Percentiles rank a stretch among this genome's conserved stretches.
Conservation (phyloP, 2,329 filamentous ascomycete species). For the Colletotrichum destructivum region DNA sequence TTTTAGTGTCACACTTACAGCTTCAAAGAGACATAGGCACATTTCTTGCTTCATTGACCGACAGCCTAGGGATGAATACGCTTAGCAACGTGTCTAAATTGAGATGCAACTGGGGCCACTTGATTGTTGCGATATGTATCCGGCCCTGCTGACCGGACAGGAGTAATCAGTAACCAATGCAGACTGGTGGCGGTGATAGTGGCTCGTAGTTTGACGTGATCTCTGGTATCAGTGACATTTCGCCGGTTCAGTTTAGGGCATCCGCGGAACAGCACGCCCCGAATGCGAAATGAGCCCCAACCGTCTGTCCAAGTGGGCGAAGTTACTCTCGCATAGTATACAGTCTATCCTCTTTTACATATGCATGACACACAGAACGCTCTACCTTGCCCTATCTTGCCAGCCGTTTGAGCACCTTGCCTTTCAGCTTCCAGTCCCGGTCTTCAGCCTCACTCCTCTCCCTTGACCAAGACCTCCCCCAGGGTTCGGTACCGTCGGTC, state of each 20-base stretch:
- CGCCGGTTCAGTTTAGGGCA: not conserved
- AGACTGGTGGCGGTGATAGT: not conserved
- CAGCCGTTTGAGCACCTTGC: not conserved
- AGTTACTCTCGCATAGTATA: slow-evolving; percentile 15
- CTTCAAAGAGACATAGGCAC: not conserved
- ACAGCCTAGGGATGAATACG: not conserved
- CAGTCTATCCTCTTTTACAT: slow-evolving; percentile 32
- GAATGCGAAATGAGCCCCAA: not conserved
- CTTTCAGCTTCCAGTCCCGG: not conserved
- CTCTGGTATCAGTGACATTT: too few relatives aligned
- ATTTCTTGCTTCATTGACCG: not conserved
- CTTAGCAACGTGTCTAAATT: not conserved
- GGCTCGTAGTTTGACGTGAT: not conserved
- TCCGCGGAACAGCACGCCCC: not conserved
- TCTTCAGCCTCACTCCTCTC: slow-evolving; percentile 10
- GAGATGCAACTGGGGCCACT: not conserved
- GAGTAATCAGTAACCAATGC: not conserved
- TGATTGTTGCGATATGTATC: not conserved
- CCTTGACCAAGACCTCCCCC: slow-evolving; percentile 52
- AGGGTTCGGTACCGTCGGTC: slow-evolving; percentile 64
- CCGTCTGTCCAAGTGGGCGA: not conserved
- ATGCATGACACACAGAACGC: not conserved
- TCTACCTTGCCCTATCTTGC: too few relatives aligned
- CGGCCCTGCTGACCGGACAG: too few relatives aligned
- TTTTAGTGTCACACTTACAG: not conserved